phyloP scores from a whole-genome alignment of 73 alveolate genomes.

The Uronychia binucleata region DNA sequence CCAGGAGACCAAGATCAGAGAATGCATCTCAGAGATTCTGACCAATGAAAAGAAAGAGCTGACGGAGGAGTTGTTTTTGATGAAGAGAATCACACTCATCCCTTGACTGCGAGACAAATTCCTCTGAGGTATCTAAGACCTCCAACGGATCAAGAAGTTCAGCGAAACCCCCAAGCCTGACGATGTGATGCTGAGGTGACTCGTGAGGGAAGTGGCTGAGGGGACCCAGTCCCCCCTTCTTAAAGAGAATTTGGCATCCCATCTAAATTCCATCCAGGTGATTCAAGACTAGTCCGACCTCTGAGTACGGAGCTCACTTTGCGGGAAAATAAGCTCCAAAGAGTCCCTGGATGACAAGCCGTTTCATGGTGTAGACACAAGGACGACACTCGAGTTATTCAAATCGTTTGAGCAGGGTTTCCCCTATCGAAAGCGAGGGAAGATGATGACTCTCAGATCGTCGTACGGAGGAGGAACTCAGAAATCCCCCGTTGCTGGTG shows the following conservation, averaged over 20 bases:
- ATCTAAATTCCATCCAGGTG: no score
- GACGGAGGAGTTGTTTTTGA: neutral
- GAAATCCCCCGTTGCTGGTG: neutral
- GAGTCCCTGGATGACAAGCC: neutral
- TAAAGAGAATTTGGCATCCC: neutral
- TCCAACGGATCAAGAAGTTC: neutral
- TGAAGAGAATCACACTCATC: neutral
- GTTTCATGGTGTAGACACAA: neutral
- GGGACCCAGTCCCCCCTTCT: neutral
- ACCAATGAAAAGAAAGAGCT: neutral
- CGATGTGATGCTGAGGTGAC: neutral
- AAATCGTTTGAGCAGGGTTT: neutral
- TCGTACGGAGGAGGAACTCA: neutral
- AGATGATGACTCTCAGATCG: neutral
- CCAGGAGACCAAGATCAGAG: neutral
- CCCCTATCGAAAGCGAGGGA: neutral
- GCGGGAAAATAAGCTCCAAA: neutral
- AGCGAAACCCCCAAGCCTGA: neutral
- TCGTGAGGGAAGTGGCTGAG: neutral
- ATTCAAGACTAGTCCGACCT: no score
- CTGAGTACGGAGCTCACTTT: neutral
- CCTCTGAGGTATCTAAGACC: neutral
- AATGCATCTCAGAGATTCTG: neutral
- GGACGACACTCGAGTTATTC: neutral
- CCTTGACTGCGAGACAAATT: neutral